Percentiles rank a stretch among this genome's conserved stretches.
Evolutionary conservation across 1,139 yeast genomes (phyloP).

Genomic region (Taphrina wiesneri): DNA sequence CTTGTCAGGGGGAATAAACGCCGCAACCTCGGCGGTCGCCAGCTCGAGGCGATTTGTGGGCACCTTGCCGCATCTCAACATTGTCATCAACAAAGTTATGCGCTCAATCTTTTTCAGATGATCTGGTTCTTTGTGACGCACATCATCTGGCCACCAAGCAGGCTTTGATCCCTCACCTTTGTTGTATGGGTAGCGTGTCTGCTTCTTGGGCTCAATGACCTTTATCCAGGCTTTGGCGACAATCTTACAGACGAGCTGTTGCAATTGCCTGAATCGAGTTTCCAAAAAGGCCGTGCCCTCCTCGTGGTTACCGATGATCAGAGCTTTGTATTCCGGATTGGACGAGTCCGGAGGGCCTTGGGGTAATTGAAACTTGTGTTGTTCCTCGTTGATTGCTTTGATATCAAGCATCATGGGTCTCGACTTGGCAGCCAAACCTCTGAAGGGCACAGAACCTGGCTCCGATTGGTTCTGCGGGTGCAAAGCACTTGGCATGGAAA

Average conservation of each 20-base stretch:
- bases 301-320: slow-evolving; percentile 32
- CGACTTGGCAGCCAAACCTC: background rate
- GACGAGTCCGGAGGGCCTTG: slow-evolving; percentile 39
- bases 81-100: slow-evolving; percentile 52
- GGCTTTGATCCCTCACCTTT: slow-evolving; percentile 56
- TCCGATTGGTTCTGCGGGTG: background rate
- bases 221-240: slow-evolving; percentile 71
- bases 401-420: slow-evolving; percentile 13
- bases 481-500: slow-evolving; percentile 20
- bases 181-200: slow-evolving; percentile 64
- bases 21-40: slow-evolving; percentile 40
- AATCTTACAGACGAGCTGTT: slow-evolving; percentile 61
- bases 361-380: background rate
- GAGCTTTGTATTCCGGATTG: slow-evolving; percentile 34
- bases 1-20: slow-evolving; percentile 38
- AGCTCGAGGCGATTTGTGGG: slow-evolving; percentile 43
- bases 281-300: slow-evolving; percentile 38
- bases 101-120: slow-evolving; percentile 61
- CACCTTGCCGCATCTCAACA: slow-evolving; percentile 47
- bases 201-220: slow-evolving; percentile 66
- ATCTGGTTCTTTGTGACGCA: slow-evolving; percentile 72
- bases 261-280: slow-evolving; percentile 44
- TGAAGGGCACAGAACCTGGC: background rate
- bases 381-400: background rate
- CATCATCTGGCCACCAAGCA: slow-evolving; percentile 66